Evolutionary conservation across 345 rosid species (phyloP).

Genomic region (Excoecaria cochinchinensis): DNA sequence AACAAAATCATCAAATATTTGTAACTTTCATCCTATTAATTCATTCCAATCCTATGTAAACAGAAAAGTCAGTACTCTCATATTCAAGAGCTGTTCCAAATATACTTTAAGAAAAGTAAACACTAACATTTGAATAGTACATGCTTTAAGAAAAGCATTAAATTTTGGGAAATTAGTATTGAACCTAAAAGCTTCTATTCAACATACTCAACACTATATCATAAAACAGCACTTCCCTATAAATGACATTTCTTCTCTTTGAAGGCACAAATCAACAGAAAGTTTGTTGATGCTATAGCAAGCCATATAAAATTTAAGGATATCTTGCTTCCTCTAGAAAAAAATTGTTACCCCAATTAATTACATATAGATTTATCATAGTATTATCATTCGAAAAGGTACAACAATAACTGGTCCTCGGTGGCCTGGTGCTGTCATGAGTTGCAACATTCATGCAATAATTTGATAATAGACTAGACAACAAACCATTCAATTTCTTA

Average conservation of each 20-base stretch:
- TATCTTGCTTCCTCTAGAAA: neutral
- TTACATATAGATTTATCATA: neutral
- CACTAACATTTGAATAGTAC: neutral
- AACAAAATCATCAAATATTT: neutral
- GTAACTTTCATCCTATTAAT: neutral
- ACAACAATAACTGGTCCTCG: neutral
- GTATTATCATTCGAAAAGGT: neutral
- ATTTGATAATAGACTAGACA: neutral
- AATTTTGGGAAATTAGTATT: neutral
- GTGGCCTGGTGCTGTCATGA: neutral
- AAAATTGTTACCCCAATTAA: neutral
- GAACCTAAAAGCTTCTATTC: neutral
- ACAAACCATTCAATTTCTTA: neutral
- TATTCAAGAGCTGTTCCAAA: neutral
- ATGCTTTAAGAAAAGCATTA: neutral
- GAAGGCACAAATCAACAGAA: neutral
- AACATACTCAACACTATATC: neutral
- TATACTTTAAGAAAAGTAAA: neutral
- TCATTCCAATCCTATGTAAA: conserved; percentile 3
- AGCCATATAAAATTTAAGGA: neutral
- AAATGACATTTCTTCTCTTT: neutral
- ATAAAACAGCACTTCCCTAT: neutral
- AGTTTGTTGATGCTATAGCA: neutral
- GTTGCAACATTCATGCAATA: neutral
- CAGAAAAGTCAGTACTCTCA: neutral